Evolutionary conservation across 495 filamentous ascomycete species (phyloP).

Genomic region (Penicillium herquei): DNA sequence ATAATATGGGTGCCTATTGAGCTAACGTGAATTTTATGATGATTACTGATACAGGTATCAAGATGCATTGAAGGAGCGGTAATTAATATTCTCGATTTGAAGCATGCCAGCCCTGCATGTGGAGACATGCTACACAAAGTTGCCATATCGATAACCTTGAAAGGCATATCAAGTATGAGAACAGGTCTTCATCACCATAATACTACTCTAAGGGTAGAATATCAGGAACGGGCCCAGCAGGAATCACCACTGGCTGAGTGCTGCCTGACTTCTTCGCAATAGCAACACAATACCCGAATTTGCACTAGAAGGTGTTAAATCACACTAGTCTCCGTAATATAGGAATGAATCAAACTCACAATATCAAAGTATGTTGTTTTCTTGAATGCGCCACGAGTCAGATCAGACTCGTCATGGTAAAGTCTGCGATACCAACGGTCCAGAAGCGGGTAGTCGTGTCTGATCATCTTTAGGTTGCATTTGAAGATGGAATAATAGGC

Average conservation of each 20-base stretch:
- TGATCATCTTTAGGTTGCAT: slow-evolving; percentile 69
- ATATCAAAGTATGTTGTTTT: slow-evolving; percentile 65
- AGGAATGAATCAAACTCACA: slow-evolving; percentile 29
- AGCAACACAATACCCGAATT: slow-evolving; percentile 43
- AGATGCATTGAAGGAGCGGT: too few relatives aligned
- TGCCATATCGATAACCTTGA: too few relatives aligned
- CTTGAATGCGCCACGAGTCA: slow-evolving; percentile 58
- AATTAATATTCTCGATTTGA: too few relatives aligned
- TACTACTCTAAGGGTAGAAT: slow-evolving; percentile 35
- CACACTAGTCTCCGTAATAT: not conserved
- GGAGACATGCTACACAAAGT: too few relatives aligned
- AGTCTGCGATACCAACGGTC: slow-evolving; percentile 67
- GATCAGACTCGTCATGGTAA: slow-evolving; percentile 64
- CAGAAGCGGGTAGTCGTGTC: slow-evolving; percentile 66
- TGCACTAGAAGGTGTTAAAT: slow-evolving; percentile 9
- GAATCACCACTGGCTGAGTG: slow-evolving; percentile 42
- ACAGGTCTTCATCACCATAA: too few relatives aligned
- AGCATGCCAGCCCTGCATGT: too few relatives aligned
- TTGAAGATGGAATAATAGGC: slow-evolving; percentile 69
- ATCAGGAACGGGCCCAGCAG: slow-evolving; percentile 59
- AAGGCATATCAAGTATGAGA: too few relatives aligned
- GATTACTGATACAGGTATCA: too few relatives aligned
- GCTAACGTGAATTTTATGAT: too few relatives aligned
- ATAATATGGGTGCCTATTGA: too few relatives aligned
- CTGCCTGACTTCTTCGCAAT: slow-evolving; percentile 13